These are phyloP conservation scores for Aschersonia sp. DNA, from an alignment of 2,329 filamentous ascomycete species.

Conservation along the genomic window DNA sequence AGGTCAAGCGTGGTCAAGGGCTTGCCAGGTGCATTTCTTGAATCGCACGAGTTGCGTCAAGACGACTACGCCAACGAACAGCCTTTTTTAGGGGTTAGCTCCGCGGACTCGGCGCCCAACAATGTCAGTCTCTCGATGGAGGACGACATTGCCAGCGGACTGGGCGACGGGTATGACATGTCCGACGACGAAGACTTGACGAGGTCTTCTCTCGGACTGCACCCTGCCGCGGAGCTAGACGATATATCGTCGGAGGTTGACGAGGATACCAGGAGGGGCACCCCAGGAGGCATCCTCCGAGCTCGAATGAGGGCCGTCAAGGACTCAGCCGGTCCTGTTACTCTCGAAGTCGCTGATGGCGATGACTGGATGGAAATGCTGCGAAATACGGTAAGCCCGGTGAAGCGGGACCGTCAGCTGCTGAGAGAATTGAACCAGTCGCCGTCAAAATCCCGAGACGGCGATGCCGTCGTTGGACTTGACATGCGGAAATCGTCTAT, in stretches of 20 bases:
- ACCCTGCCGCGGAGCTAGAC: conserved; percentile 63
- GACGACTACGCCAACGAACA: conserved; percentile 40
- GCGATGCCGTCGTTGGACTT: conserved; percentile 27
- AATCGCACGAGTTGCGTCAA: conserved; percentile 37
- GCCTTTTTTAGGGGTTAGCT: conserved; percentile 92
- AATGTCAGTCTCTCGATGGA: conserved; percentile 44
- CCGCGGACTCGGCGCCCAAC: conserved; percentile 63
- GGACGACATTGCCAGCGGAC: conserved; percentile 38
- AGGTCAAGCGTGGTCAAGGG: conserved; percentile 15
- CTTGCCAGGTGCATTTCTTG: conserved; percentile 72
- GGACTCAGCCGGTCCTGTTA: conserved; percentile 41
- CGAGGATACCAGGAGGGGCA: conserved; percentile 27
- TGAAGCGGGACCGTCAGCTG: conserved; percentile 77
- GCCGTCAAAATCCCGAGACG: conserved; percentile 14
- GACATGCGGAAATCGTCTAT: conserved; percentile 27
- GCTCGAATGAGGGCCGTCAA: conserved; percentile 50
- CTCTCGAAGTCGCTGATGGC: conserved; percentile 48
- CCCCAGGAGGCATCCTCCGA: conserved; percentile 47
- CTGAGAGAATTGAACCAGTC: conserved; percentile 47
- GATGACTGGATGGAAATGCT: conserved; percentile 92
- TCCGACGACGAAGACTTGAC: conserved; percentile 59
- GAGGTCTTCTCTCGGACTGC: conserved; percentile 59
- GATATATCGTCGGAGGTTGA: conserved; percentile 41
- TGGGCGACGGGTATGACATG: conserved; percentile 66
- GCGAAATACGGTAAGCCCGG: conserved; percentile 83